These are phyloP conservation scores for Penicillium argentinense DNA, from an alignment of 495 filamentous ascomycete species.

Conservation along the genomic window DNA sequence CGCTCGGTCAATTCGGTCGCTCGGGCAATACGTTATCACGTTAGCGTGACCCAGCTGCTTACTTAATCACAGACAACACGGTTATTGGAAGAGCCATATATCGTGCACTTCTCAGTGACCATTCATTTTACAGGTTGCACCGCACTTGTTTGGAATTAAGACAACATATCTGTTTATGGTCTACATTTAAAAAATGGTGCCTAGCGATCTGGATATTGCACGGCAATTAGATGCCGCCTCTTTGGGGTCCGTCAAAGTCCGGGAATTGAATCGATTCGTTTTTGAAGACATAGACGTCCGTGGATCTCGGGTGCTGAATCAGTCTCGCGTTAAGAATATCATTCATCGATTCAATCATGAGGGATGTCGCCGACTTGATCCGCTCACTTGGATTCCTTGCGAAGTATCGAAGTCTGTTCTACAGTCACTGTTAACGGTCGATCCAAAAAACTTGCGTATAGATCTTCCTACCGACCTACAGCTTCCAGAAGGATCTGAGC, in stretches of 20 bases:
- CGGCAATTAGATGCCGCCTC: neutral
- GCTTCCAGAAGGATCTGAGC: neutral
- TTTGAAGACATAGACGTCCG: slow-evolving; percentile 1
- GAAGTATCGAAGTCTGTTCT: too few species aligned
- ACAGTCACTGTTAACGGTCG: too few species aligned
- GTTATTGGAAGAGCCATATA: too few species aligned
- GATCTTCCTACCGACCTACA: too few species aligned
- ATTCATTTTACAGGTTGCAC: too few species aligned
- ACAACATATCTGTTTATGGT: neutral
- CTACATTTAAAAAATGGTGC: neutral
- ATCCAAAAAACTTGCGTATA: too few species aligned
- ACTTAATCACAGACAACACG: too few species aligned
- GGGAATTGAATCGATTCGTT: neutral
- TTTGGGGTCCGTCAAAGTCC: slow-evolving; percentile 5
- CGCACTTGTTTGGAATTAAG: too few species aligned
- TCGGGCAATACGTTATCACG: too few species aligned
- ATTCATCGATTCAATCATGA: slow-evolving; percentile 16
- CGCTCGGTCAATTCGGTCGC: too few species aligned
- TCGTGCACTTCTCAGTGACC: too few species aligned
- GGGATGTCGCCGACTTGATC: slow-evolving; percentile 13
- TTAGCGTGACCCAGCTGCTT: too few species aligned
- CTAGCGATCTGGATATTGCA: neutral
- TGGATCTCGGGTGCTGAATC: slow-evolving; percentile 3
- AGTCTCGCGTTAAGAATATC: slow-evolving; percentile 1
- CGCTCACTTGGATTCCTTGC: slow-evolving; percentile 14